Percentiles rank a stretch among this genome's conserved stretches.
These are phyloP conservation scores for Vitis rotundifolia DNA, from an alignment of 164 flowering plant genomes.

Conservation along the genomic window DNA sequence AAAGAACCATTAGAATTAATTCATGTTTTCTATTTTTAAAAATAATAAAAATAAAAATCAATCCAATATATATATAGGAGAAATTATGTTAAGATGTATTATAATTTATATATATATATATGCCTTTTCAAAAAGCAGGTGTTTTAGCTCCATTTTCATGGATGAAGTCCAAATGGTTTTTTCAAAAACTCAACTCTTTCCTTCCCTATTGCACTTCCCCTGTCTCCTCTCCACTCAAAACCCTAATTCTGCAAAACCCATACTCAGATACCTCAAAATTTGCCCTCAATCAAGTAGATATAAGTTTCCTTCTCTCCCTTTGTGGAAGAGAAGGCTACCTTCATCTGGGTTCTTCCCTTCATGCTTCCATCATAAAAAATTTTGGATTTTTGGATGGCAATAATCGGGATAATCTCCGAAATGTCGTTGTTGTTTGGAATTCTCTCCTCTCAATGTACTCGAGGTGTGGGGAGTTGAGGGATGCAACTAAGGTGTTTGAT, in stretches of 20 bases:
- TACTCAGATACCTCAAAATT: slow-evolving; percentile 11
- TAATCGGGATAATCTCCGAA: slow-evolving; percentile 1
- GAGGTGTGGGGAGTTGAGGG: slow-evolving; percentile 38
- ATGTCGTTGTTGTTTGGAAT: slow-evolving; percentile 57
- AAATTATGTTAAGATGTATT: too few species aligned
- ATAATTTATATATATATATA: too few species aligned
- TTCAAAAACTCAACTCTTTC: slow-evolving; percentile 26
- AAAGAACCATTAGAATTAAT: too few species aligned
- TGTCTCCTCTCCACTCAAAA: slow-evolving; percentile 14
- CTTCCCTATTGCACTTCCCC: slow-evolving; percentile 24
- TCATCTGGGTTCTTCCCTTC: slow-evolving; percentile 68
- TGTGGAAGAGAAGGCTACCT: slow-evolving; percentile 52
- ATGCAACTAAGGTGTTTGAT: slow-evolving; percentile 67
- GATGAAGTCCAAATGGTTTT: slow-evolving; percentile 59
- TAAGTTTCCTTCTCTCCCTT: slow-evolving; percentile 43
- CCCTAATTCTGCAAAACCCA: slow-evolving; percentile 16
- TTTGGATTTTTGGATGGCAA: slow-evolving; percentile 13
- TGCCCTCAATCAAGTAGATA: slow-evolving; percentile 28
- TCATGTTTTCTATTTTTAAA: too few species aligned
- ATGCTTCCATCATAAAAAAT: slow-evolving; percentile 61
- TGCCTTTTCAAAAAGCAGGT: not conserved
- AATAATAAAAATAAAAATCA: too few species aligned
- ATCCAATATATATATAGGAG: too few species aligned
- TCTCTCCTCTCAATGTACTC: slow-evolving; percentile 62
- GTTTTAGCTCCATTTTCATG: slow-evolving; percentile 27